These are phyloP conservation scores for Pseudogymnoascus sp. DNA, from an alignment of 2,329 filamentous ascomycete genomes.

Conservation along the genomic window DNA sequence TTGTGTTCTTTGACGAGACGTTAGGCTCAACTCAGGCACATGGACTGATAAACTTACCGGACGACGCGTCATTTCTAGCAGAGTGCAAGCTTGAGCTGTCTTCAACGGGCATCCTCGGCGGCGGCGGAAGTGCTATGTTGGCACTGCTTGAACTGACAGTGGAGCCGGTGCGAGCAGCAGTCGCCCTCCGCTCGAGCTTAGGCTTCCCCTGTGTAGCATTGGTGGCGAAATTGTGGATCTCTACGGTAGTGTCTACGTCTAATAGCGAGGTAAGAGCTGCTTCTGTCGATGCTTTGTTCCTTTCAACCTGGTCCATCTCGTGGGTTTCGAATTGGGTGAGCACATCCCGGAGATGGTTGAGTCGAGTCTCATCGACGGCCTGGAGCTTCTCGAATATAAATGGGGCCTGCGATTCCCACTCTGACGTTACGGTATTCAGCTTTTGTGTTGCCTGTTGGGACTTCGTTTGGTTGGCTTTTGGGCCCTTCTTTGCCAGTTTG, in stretches of 20 bases:
- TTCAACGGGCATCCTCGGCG: conserved; percentile 16
- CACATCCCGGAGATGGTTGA: conserved; percentile 83
- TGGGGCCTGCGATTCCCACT: conserved; percentile 91
- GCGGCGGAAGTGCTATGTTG: conserved; percentile 22
- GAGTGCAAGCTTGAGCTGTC: conserved; percentile 24
- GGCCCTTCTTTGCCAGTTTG: conserved; percentile 71
- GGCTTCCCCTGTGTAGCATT: conserved; percentile 31
- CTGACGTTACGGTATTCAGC: conserved; percentile 67
- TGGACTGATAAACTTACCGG: conserved; percentile 24
- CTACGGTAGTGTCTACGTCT: conserved; percentile 76
- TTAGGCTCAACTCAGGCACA: conserved; percentile 20
- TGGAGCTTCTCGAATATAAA: conserved; percentile 93
- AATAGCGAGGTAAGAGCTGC: conserved; percentile 72
- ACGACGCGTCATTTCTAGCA: conserved; percentile 16
- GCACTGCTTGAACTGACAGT: conserved; percentile 9
- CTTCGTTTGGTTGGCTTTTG: conserved; percentile 66
- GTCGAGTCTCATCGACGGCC: conserved; percentile 75
- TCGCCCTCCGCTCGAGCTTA: conserved; percentile 24
- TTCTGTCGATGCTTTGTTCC: conserved; percentile 64
- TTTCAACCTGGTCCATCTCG: conserved; percentile 78
- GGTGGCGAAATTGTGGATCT: conserved; percentile 66
- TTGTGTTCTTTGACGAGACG: conserved; percentile 40
- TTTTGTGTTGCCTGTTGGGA: conserved; percentile 64
- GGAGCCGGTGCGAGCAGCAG: conserved; percentile 21
- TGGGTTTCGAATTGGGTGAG: conserved; percentile 90